phyloP scores from a whole-genome alignment of 2,329 filamentous ascomycete species.

The Diaporthe amygdali region DNA sequence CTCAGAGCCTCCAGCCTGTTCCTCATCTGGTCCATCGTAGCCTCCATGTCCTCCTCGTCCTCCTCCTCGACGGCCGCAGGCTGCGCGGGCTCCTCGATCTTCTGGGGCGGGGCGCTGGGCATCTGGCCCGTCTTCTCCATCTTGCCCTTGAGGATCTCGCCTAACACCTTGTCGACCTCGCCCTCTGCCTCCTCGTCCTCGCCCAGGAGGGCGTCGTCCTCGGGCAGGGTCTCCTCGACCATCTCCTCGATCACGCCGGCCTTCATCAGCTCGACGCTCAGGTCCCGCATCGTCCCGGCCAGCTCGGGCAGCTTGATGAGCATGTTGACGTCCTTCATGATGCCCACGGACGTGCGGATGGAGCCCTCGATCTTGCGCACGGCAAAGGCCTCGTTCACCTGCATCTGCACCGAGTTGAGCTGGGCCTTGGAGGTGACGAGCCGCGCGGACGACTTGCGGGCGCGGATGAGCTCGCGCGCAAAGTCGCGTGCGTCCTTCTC shows the following conservation, averaged over 20 bases:
- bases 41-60: constrained; percentile 86
- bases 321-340: constrained; percentile 96
- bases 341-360: constrained; percentile 82
- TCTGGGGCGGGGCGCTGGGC: constrained; percentile 58
- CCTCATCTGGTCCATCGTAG: constrained; percentile 92
- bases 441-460: constrained; percentile 76
- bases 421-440: constrained; percentile 90
- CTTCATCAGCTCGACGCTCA: constrained; percentile 87
- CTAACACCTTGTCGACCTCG: constrained; percentile 92
- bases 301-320: constrained; percentile 86
- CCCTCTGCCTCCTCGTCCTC: constrained; percentile 75
- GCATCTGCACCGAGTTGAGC: constrained; percentile 92
- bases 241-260: constrained; percentile 98
- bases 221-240: constrained; percentile 85
- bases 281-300: constrained; percentile 85
- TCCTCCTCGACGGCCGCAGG: constrained; percentile 65
- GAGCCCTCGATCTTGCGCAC: constrained; percentile 95
- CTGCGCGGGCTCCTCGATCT: constrained; percentile 55
- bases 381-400: constrained; percentile 95
- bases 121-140: constrained; percentile 68
- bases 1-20: constrained; percentile 88
- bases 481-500: constrained; percentile 84
- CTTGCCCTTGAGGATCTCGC: constrained; percentile 86
- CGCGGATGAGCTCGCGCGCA: constrained; percentile 83
- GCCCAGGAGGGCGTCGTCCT: constrained; percentile 72